phyloP scores from a whole-genome alignment of 768 basidiomycete species.

The Tulasnella sp. region DNA sequence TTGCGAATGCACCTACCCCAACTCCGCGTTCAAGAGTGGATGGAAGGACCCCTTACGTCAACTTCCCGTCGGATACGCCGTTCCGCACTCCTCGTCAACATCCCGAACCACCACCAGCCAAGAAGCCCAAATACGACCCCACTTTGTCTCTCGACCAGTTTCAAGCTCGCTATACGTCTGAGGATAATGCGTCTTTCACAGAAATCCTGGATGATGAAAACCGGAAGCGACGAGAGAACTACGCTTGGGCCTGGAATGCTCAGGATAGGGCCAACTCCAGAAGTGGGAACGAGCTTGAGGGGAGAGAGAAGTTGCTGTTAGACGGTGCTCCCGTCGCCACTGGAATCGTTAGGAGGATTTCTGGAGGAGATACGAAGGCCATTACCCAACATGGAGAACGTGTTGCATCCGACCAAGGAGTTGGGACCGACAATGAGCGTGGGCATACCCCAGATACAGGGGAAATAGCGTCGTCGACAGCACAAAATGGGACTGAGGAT shows the following conservation, averaged over 20 bases:
- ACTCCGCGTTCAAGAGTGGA: constrained; percentile 18
- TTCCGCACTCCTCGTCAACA: constrained; percentile 23
- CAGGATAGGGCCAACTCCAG: constrained; percentile 66
- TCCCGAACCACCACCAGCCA: constrained; percentile 4
- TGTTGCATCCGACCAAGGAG: too few species aligned
- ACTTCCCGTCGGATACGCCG: constrained; percentile 54
- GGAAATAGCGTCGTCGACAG: too few species aligned
- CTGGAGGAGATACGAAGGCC: constrained; percentile 20
- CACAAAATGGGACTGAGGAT: too few species aligned
- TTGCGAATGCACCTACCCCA: constrained; percentile 41
- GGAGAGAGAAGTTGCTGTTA: constrained; percentile 56
- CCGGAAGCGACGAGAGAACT: constrained; percentile 59
- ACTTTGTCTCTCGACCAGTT: constrained; percentile 68
- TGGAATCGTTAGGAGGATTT: constrained; percentile 47
- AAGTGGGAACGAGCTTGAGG: constrained; percentile 51
- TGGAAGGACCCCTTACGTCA: constrained; percentile 55
- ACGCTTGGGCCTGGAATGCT: constrained; percentile 91
- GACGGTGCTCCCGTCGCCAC: constrained; percentile 39
- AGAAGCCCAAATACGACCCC: constrained; percentile 39
- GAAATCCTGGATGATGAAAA: constrained; percentile 88
- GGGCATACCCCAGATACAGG: too few species aligned
- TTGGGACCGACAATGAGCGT: too few species aligned
- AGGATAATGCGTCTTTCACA: constrained; percentile 95
- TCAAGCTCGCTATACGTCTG: constrained; percentile 86
- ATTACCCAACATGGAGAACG: constrained; percentile 2